Base-by-base conservation (phyloP, 257 asterid genomes). In the Haberlea rhodopensis region DNA sequence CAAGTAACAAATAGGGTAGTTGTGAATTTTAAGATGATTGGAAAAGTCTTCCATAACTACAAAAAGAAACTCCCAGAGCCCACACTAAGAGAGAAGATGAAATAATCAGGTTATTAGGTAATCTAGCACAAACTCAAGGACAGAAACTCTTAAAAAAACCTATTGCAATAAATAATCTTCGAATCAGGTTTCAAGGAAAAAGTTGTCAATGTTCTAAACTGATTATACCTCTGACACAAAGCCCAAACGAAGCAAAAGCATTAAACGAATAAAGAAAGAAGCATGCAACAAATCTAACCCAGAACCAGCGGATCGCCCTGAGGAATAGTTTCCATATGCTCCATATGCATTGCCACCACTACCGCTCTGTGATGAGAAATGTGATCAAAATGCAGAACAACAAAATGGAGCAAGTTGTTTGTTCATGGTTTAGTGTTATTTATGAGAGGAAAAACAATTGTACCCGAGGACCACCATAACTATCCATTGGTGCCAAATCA, bases 311-410 rank as follows among this genome's bases (percentile, higher is more conserved):
- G 95, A 83, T 40, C 95, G 95, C 23, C 90, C 90, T 49, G 92
- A 76, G 9, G 94, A 82, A 74, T 85, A 87, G 66, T 78, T 89
- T 31, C 95, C 98, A 75, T 91, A 91, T 22, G 89, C 88, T 73
- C 95, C 96, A 72, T 91, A 91, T 10, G 88, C 80, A 67, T 78
- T 67, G 74, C 87, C 74, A 58, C 76, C 78, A 45, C 75, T 59
- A 28, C 95, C 88, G 72, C 91, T 68, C 98, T 91, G 82, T 21
- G 49, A 56, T 27, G 57, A 53, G 26, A 60, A 28, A 16, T 60
- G 57, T 27, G 11, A 62, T 56, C 61, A 68, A 49, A 48, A 37
- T 0, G 18, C 8, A 66, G 25, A 31, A 28, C 26, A 76, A 57
- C 24, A 18, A 53, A 34, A 28, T 4, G 67, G 9, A 74, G 20